Base-by-base conservation (phyloP, 805 yeast genomes). In the Saturnispora sekii region DNA sequence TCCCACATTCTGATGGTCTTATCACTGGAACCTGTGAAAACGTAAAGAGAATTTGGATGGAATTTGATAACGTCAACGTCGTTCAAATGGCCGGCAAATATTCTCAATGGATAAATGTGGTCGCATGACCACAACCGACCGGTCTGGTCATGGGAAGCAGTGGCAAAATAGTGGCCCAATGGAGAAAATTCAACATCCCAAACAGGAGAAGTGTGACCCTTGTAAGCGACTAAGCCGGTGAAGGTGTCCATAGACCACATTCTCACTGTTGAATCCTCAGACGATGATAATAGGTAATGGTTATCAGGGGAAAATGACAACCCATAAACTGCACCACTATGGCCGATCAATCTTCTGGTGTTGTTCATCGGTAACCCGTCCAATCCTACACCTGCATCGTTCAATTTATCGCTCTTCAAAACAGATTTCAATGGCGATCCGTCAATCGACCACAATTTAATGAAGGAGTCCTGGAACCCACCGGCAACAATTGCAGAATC, bases 1-100 rank as follows among this genome's bases (percentile, higher is more conserved):
- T 93, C 98, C 99, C 99, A 93, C 97, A 93, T 89, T 51, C 98
- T 74, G 58, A 94, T 83, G 0, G 97, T 87, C 65, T 88, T 87
- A 65, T 93, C 99, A 51, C 89, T 77, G 5, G 96, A 86, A 6
- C 98, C 99, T 0, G 98, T 90, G 58, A 93, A 81, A 6, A 93
- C 79, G 60, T 93, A 93, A 40, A 89, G 84, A 8, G 96, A 89
- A 62, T 93, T 93, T 21, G 98, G 97, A 66, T 93, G 98, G 74
- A 90, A 93, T 41, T 80, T 81, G 32, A 90, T 95, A 53, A 90
- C 80, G 60, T 93, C 97, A 33, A 93, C 97, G 66, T 93, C 99
- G 57, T 87, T 84, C 56, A 89, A 74, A 65, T 93, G 99, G 0
- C 99, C 99, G 0, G 97, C 97, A 69, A 93, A 90, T 21, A 93